These are phyloP conservation scores for Tillandsia fasciculata DNA, from an alignment of 176 grass and related monocot species.

Conservation along the genomic window DNA sequence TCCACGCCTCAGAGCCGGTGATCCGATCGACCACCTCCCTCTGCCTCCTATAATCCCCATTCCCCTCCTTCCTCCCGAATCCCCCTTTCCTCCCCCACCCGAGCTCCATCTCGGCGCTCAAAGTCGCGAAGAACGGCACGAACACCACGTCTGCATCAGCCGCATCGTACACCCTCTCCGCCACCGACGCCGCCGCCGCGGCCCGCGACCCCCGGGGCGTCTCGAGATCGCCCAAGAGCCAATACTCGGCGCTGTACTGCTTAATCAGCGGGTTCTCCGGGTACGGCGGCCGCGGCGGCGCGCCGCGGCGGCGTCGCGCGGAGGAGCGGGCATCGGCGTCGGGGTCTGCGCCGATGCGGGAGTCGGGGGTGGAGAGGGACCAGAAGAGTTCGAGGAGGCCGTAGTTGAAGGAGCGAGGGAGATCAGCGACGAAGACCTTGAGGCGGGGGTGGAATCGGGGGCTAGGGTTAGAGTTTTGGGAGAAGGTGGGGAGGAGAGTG, in stretches of 20 bases:
- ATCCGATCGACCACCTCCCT: conserved; percentile 65
- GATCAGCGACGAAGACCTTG: conserved; percentile 64
- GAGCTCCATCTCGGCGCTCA: conserved; percentile 90
- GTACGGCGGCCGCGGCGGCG: conserved; percentile 29
- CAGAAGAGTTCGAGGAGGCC: conserved; percentile 84
- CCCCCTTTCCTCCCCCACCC: conserved; percentile 69
- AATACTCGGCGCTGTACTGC: conserved; percentile 95
- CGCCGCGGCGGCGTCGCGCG: conserved; percentile 24
- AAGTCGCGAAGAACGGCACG: conserved; percentile 83
- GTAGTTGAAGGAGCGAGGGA: conserved; percentile 65
- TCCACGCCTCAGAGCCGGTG: conserved; percentile 52
- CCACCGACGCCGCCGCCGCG: neutral
- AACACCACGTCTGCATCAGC: conserved; percentile 70
- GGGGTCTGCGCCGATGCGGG: conserved; percentile 51
- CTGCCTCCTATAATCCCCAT: conserved; percentile 59
- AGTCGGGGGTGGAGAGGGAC: conserved; percentile 52
- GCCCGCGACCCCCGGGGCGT: conserved; percentile 1
- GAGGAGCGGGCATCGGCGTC: conserved; percentile 28
- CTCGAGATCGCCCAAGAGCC: conserved; percentile 62
- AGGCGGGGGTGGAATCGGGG: conserved; percentile 21
- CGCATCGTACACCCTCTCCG: conserved; percentile 47
- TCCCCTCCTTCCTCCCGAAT: conserved; percentile 59
- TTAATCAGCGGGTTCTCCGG: conserved; percentile 57
- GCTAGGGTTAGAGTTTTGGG: conserved; percentile 5
- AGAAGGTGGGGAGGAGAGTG: neutral